phyloP scores from a whole-genome alignment of 495 filamentous ascomycete species.

The Penicillium psychrofluorescens region DNA sequence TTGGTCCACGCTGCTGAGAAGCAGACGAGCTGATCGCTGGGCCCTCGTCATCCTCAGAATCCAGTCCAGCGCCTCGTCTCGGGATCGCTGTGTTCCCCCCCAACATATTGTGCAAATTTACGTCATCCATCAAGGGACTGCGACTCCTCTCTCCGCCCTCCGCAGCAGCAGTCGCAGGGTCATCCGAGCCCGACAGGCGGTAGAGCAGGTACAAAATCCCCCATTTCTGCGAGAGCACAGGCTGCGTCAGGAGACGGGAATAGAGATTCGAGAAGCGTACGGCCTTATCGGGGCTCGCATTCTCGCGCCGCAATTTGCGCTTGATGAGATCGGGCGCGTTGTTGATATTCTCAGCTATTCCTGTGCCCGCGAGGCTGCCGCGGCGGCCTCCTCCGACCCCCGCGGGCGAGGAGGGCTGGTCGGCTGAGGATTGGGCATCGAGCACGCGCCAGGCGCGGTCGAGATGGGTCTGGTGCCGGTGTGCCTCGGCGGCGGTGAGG shows the following conservation, averaged over 20 bases:
- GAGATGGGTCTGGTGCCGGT: slow-evolving; percentile 31
- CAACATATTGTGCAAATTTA: slow-evolving; percentile 29
- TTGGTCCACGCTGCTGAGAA: slow-evolving; percentile 28
- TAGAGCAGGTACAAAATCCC: slow-evolving; percentile 87
- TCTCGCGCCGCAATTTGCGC: slow-evolving; percentile 67
- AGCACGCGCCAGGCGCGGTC: slow-evolving; percentile 40
- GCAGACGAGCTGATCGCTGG: slow-evolving; percentile 39
- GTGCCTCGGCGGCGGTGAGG: slow-evolving; percentile 35
- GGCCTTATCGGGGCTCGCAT: slow-evolving; percentile 75
- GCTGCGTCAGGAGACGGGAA: slow-evolving; percentile 76
- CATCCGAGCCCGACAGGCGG: slow-evolving; percentile 60
- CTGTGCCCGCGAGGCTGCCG: slow-evolving; percentile 23
- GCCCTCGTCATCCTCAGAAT: slow-evolving; percentile 36
- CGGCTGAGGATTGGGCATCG: slow-evolving; percentile 20
- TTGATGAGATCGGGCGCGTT: slow-evolving; percentile 90
- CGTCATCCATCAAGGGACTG: slow-evolving; percentile 34
- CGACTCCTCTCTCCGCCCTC: slow-evolving; percentile 26
- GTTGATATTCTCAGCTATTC: slow-evolving; percentile 54
- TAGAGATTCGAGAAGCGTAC: slow-evolving; percentile 83
- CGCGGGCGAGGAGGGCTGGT: slow-evolving; percentile 23
- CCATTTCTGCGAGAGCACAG: slow-evolving; percentile 93
- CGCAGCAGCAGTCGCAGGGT: slow-evolving; percentile 2
- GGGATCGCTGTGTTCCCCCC: slow-evolving; percentile 17
- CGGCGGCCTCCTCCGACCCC: slow-evolving; percentile 17
- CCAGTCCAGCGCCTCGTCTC: slow-evolving; percentile 13